Evolutionary conservation across 2,329 filamentous ascomycete genomes (phyloP).

Genomic region (Calonectria leucothoes): DNA sequence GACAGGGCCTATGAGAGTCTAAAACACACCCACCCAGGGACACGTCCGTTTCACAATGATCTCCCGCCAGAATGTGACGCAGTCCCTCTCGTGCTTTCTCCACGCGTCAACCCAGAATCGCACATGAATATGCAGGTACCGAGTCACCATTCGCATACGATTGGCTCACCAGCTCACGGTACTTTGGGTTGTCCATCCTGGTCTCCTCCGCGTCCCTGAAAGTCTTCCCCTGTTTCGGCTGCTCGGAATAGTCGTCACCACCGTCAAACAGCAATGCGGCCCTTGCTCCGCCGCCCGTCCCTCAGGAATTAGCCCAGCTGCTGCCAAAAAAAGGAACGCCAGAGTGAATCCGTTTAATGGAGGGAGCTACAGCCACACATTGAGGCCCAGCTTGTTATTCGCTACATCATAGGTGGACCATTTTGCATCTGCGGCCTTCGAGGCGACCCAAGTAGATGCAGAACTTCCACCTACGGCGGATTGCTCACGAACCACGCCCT

Average conservation of each 20-base stretch:
- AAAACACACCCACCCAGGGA: constrained; percentile 13
- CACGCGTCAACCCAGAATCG: constrained; percentile 1
- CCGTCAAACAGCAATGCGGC: neutral
- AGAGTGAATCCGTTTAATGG: constrained; percentile 5
- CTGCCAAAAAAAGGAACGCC: constrained; percentile 1
- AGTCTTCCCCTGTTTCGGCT: constrained; percentile 14
- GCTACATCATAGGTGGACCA: constrained; percentile 6
- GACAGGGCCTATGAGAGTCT: neutral
- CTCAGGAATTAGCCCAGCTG: neutral
- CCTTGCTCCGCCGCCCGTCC: constrained; percentile 10
- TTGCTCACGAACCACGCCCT: neutral
- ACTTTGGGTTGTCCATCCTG: neutral
- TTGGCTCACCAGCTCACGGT: neutral
- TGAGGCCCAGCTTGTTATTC: neutral
- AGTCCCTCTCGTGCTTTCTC: neutral
- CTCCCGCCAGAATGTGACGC: constrained; percentile 12
- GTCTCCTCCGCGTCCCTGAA: neutral
- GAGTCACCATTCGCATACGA: neutral
- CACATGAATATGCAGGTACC: neutral
- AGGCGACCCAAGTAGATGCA: neutral
- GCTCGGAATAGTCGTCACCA: neutral
- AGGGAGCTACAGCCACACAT: neutral
- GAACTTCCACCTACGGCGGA: constrained; percentile 8
- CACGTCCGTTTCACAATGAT: constrained; percentile 16
- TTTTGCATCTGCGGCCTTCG: neutral